A percentile compares a stretch with the other conserved stretches of the same genome.
Evolutionary conservation across 2,329 filamentous ascomycete genomes (phyloP).

Genomic region (Colletotrichum chrysophilum): DNA sequence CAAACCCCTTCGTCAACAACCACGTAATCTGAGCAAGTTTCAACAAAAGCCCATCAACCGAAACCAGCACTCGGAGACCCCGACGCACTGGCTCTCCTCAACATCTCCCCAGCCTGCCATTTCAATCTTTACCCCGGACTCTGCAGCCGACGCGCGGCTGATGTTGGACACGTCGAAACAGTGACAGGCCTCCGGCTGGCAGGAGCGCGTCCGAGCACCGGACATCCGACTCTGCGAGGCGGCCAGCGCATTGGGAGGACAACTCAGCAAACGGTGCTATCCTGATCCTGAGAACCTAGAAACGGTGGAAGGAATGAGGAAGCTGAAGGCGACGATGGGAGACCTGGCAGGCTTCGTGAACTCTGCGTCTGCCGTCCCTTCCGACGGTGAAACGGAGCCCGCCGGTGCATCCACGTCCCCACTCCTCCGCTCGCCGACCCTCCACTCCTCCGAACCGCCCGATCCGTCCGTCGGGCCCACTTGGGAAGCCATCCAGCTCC

Average conservation of each 20-base stretch:
- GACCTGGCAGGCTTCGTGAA: background rate
- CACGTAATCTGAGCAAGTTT: background rate
- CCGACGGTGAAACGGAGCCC: background rate
- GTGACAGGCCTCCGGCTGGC: background rate
- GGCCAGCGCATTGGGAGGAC: background rate
- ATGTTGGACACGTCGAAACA: background rate
- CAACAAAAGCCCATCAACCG: background rate
- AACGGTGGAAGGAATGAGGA: background rate
- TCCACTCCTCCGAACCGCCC: background rate
- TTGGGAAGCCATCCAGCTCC: background rate
- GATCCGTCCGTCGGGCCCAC: background rate
- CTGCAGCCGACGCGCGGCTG: background rate
- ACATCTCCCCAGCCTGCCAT: background rate
- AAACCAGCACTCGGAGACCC: background rate
- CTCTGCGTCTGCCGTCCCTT: background rate
- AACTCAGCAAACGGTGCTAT: background rate
- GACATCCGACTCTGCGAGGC: background rate
- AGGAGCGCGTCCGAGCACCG: conserved; percentile 4
- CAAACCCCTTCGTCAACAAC: background rate
- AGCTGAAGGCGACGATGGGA: background rate
- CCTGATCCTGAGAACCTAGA: background rate
- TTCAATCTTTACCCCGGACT: background rate
- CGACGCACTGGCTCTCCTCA: background rate
- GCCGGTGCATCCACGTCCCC: background rate
- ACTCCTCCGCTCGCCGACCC: background rate